Evolutionary conservation across 768 basidiomycete species (phyloP).

Genomic region (Fibroporia radiculosa): DNA sequence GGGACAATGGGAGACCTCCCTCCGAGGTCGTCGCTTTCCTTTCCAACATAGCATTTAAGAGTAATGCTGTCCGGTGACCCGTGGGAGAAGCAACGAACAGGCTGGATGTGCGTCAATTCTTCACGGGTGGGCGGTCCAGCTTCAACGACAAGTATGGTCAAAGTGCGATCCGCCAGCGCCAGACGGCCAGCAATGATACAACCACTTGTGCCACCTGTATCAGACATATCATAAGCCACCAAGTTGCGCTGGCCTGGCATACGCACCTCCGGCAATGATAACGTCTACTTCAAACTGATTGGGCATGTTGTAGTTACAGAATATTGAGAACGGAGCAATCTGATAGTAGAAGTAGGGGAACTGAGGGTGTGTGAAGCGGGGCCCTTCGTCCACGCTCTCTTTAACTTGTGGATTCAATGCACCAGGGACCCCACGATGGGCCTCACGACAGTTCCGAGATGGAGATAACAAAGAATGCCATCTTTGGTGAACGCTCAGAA

Average conservation of each 20-base stretch:
- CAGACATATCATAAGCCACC: background rate
- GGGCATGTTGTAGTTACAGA: too few species aligned
- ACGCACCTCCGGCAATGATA: slow-evolving; percentile 50
- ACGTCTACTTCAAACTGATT: slow-evolving; percentile 30
- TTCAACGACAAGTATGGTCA: slow-evolving; percentile 57
- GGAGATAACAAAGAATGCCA: too few species aligned
- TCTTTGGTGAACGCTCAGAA: too few species aligned
- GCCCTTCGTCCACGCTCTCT: too few species aligned
- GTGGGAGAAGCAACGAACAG: slow-evolving; percentile 41
- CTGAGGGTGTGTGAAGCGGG: too few species aligned
- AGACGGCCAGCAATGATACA: slow-evolving; percentile 52
- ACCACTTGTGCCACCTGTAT: slow-evolving; percentile 35
- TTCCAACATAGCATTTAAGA: slow-evolving; percentile 32
- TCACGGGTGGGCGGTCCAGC: slow-evolving; percentile 46
- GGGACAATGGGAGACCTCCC: slow-evolving; percentile 39
- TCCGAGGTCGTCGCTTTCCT: slow-evolving; percentile 34
- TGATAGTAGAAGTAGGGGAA: too few species aligned
- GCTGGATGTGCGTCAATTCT: slow-evolving; percentile 41
- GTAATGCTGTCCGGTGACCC: slow-evolving; percentile 31
- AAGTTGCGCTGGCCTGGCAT: background rate
- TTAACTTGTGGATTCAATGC: too few species aligned
- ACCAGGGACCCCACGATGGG: too few species aligned
- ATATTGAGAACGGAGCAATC: too few species aligned
- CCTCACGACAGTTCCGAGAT: too few species aligned
- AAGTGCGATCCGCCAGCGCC: slow-evolving; percentile 39